phyloP scores from a whole-genome alignment of 2,329 filamentous ascomycete species.

The Chaetomium strumarium region DNA sequence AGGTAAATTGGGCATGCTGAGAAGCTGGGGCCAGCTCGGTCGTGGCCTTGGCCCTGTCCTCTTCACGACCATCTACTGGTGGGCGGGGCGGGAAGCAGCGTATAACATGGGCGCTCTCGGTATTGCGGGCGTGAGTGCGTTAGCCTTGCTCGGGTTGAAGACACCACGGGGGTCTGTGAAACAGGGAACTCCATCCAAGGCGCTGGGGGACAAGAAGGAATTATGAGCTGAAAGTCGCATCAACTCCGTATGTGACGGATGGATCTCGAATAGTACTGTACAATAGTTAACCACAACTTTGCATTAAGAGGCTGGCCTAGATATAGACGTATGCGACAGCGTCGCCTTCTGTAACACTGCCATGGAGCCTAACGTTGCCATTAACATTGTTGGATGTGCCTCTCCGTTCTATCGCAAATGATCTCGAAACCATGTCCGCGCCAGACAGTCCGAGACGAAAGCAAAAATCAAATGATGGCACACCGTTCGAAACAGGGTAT shows the following conservation, averaged over 20 bases:
- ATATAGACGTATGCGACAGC: background rate
- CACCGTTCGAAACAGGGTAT: background rate
- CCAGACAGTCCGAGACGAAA: no score
- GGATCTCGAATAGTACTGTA: background rate
- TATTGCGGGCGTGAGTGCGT: constrained; percentile 65
- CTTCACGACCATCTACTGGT: constrained; percentile 97
- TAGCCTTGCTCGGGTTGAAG: constrained; percentile 68
- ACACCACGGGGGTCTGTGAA: constrained; percentile 44
- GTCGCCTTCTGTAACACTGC: no score
- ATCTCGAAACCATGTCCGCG: no score
- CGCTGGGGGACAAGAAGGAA: constrained; percentile 17
- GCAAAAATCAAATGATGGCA: background rate
- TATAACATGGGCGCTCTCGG: constrained; percentile 76
- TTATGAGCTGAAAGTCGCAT: constrained; percentile 7
- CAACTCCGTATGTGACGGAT: background rate
- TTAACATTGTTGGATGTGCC: no score
- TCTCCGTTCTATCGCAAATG: no score
- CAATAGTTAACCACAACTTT: background rate
- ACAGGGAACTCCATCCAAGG: background rate
- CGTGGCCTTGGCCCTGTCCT: constrained; percentile 79
- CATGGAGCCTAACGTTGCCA: no score
- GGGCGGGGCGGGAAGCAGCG: constrained; percentile 82
- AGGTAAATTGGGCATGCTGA: constrained; percentile 75
- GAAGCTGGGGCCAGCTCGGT: constrained; percentile 79
- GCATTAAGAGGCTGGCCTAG: background rate